phyloP scores from a whole-genome alignment of 2,329 filamentous ascomycete species.

The Cyphellophora attinorum region DNA sequence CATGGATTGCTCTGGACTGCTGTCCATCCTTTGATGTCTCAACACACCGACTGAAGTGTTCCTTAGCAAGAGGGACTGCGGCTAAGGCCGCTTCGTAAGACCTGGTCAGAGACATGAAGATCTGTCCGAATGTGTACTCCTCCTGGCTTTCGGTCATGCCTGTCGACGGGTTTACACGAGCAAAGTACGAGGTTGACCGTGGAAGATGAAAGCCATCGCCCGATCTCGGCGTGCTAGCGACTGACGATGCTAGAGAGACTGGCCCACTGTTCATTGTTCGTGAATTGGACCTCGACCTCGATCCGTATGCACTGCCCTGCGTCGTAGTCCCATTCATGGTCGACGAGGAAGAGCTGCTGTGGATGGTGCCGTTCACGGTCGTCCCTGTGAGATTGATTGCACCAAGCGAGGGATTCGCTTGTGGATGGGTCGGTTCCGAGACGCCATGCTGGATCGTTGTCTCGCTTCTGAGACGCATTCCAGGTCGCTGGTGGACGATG shows the following conservation, averaged over 20 bases:
- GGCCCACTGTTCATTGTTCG: constrained; percentile 14
- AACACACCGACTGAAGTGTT: constrained; percentile 56
- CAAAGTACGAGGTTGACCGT: constrained; percentile 32
- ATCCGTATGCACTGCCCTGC: constrained; percentile 7
- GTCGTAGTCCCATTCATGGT: constrained; percentile 11
- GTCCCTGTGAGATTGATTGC: constrained; percentile 14
- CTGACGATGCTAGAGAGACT: constrained; percentile 34
- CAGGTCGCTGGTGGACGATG: constrained; percentile 21
- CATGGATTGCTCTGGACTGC: constrained; percentile 49
- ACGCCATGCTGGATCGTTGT: constrained; percentile 39
- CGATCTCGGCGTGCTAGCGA: constrained; percentile 65
- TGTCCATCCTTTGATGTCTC: constrained; percentile 53
- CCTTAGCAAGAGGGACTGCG: constrained; percentile 59
- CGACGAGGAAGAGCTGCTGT: constrained; percentile 12
- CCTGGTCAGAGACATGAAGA: constrained; percentile 65
- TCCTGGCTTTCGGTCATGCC: constrained; percentile 64
- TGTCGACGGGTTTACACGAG: constrained; percentile 44
- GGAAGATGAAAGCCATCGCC: constrained; percentile 67
- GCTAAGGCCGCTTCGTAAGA: constrained; percentile 66
- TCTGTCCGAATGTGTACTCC: constrained; percentile 70
- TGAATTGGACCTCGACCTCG: constrained; percentile 18
- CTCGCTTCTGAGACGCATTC: constrained; percentile 39
- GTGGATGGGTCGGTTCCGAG: constrained; percentile 7
- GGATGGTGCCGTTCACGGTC: constrained; percentile 9
- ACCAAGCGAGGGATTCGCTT: constrained; percentile 11